Conservation (phyloP, 2,329 filamentous ascomycete genomes). For the Fusarium mangiferae region DNA sequence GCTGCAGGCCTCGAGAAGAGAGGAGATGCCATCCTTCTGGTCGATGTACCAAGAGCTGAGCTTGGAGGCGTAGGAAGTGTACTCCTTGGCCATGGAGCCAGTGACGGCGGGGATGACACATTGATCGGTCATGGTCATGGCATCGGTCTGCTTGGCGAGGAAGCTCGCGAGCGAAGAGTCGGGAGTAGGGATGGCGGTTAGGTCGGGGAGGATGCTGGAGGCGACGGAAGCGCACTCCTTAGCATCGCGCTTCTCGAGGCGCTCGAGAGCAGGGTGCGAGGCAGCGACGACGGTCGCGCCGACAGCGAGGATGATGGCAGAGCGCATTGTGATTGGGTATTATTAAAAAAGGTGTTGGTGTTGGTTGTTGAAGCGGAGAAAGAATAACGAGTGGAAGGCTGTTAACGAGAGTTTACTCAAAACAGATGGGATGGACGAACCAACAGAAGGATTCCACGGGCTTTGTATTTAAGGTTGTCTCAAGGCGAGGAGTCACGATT, state of each 20-base stretch:
- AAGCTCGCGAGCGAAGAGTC: conserved; percentile 29
- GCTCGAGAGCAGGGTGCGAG: not conserved
- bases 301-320: conserved; percentile 21
- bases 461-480: not conserved
- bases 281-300: conserved; percentile 21
- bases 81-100: conserved; percentile 42
- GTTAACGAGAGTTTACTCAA: not conserved
- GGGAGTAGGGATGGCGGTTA: conserved; percentile 38
- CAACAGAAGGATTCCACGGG: not conserved
- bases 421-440: not conserved
- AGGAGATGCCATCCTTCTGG: conserved; percentile 28
- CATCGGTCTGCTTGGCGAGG: conserved; percentile 34
- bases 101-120: conserved; percentile 44
- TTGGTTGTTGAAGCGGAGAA: not conserved
- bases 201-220: conserved; percentile 24
- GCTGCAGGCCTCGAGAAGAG: conserved; percentile 42
- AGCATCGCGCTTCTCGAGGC: conserved; percentile 30
- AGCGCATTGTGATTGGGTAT: conserved; percentile 12
- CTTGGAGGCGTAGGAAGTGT: conserved; percentile 37
- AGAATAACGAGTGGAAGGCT: not conserved
- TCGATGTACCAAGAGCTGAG: conserved; percentile 39
- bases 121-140: conserved; percentile 29
- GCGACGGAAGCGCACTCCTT: conserved; percentile 37
- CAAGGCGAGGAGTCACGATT: not conserved
- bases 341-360: not conserved